A percentile compares a stretch with the other conserved stretches of the same genome.
phyloP scores from a whole-genome alignment of 2,329 filamentous ascomycete species.

The Nemania abortiva region DNA sequence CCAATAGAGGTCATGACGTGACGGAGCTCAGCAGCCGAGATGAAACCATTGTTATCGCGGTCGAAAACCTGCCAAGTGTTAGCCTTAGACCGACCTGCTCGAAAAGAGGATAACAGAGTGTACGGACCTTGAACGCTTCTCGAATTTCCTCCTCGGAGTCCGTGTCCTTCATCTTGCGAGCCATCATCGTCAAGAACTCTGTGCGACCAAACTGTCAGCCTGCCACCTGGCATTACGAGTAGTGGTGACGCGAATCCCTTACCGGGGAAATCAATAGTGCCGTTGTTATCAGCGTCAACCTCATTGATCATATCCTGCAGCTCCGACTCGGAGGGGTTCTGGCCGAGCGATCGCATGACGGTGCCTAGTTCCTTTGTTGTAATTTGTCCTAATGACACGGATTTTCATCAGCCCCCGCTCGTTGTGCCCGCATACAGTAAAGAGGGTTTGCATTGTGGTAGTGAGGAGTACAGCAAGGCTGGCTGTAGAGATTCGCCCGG shows the following conservation, averaged over 20 bases:
- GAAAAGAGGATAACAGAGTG: too few relatives aligned
- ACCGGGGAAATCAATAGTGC: conserved; percentile 93
- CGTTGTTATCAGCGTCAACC: conserved; percentile 92
- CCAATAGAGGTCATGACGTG: conserved; percentile 94
- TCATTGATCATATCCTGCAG: conserved; percentile 96
- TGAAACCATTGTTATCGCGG: conserved; percentile 92
- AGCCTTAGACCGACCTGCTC: conserved; percentile 36
- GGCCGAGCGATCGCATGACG: conserved; percentile 89
- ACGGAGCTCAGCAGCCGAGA: conserved; percentile 87
- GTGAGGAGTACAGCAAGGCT: not conserved
- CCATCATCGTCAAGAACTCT: conserved; percentile 96
- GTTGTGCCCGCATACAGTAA: conserved; percentile 1
- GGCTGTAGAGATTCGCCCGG: conserved; percentile 2
- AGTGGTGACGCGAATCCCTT: conserved; percentile 51
- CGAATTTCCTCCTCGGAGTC: conserved; percentile 92
- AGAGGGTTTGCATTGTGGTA: not conserved
- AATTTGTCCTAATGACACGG: conserved; percentile 75
- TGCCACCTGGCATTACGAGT: conserved; percentile 6
- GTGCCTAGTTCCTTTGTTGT: conserved; percentile 92
- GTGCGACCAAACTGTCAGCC: conserved; percentile 48
- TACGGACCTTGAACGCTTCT: conserved; percentile 83
- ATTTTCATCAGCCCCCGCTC: conserved; percentile 32
- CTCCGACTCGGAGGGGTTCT: conserved; percentile 91
- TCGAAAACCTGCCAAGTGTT: conserved; percentile 73
- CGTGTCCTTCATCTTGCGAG: conserved; percentile 93